A percentile compares a stretch with the other conserved stretches of the same genome.
Evolutionary conservation across 2,329 filamentous ascomycete species (phyloP).

Genomic region (Raffaelea albimanens): DNA sequence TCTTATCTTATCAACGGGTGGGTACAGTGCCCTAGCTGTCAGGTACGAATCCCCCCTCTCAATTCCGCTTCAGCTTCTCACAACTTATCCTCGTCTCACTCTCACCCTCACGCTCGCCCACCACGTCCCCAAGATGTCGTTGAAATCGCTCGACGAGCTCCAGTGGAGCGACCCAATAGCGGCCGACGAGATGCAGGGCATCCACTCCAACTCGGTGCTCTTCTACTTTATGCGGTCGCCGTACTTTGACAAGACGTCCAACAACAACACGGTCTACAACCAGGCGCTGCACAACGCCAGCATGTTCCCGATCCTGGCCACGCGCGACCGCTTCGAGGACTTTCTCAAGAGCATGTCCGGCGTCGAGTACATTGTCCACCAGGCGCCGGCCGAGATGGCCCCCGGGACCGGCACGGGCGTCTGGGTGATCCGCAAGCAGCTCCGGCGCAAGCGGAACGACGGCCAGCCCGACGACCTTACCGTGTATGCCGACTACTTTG

Average conservation of each 20-base stretch:
- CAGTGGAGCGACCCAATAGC: constrained; percentile 51
- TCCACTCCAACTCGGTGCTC: constrained; percentile 56
- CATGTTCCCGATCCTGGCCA: constrained; percentile 48
- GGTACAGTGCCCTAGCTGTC: no score
- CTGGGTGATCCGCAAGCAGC: constrained; percentile 63
- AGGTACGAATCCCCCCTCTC: not conserved
- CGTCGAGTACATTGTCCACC: constrained; percentile 56
- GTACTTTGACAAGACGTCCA: constrained; percentile 59
- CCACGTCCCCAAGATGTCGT: constrained; percentile 24
- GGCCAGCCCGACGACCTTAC: constrained; percentile 40
- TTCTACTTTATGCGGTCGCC: constrained; percentile 61
- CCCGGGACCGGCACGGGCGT: constrained; percentile 54
- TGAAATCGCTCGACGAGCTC: constrained; percentile 53
- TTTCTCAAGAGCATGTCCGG: constrained; percentile 56
- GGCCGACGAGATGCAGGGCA: constrained; percentile 37
- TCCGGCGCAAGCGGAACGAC: constrained; percentile 43
- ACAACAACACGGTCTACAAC: constrained; percentile 53
- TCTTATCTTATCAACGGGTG: no score
- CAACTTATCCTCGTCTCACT: not conserved
- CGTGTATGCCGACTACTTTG: constrained; percentile 52
- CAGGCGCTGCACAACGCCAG: constrained; percentile 53
- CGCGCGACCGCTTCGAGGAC: constrained; percentile 53
- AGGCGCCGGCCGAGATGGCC: constrained; percentile 54
- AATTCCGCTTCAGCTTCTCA: not conserved
- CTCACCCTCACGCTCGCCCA: not conserved